Base-by-base conservation (phyloP, 129 eudicot species). In the Centrapalus pauciflorus region DNA sequence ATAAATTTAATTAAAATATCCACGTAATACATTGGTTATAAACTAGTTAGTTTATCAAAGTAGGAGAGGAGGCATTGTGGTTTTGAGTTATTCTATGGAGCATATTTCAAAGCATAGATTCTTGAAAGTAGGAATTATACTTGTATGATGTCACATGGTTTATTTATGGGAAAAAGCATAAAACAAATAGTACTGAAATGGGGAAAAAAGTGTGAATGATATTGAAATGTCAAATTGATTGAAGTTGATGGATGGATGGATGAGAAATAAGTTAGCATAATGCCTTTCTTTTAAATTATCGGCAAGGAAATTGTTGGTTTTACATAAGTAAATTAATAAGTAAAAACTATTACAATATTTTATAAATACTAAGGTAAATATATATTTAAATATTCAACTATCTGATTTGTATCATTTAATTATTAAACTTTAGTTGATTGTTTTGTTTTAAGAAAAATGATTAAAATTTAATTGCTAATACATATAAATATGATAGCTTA, bases 91-190 rank as follows among this genome's bases (percentile, higher is more conserved):
- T 64, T 30, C 20, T 30, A 59, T 51, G 5, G 37, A 38, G 73
- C 46, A 49, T 19, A 55, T 0, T 14, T 74, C 20, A 55, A 32
- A 72, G 79, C 67, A 74, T 74, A 55, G 72, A 74, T 74, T 66
- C 73, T 45, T 65, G n/a, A 43, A 51, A 8, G 58, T 41, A 54
- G 72, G 78, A 41, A 64, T 28, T 64, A 73, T 16, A 43, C 29
- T 64, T 64, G 21, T 52, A 74, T 41, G 71, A 74, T 64, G 66
- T 74, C 71, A 73, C 52, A 20, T 72, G 35, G 57, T 38, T 63
- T 55, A 64, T 66, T 73, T 55, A 40, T 64, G 66, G 78, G 26
- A 73, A 48, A 73, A 73, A 55, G 78, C 72, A 73, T 64, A 64
- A 57, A 55, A 65, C 78, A 74, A 65, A 40, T 28, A 29, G 78